Conservation (phyloP, 345 rosid species). For the Aethionema arabicum region DNA sequence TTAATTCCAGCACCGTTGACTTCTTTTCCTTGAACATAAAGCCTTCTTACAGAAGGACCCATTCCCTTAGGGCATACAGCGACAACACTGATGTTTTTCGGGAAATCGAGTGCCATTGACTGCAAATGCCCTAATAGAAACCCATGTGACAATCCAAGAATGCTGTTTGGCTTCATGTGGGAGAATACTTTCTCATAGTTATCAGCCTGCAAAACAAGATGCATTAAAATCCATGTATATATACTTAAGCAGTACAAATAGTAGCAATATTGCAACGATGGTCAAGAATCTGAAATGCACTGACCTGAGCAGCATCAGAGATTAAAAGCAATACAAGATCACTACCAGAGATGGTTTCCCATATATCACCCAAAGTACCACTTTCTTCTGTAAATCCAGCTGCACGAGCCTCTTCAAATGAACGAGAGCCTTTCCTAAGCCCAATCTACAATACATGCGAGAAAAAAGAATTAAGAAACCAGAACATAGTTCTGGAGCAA, state of each 20-base stretch:
- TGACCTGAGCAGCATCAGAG: conserved; percentile 94
- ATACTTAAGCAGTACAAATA: neutral
- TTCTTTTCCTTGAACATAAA: conserved; percentile 88
- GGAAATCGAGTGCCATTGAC: conserved; percentile 71
- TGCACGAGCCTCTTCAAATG: conserved; percentile 87
- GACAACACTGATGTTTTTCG: conserved; percentile 73
- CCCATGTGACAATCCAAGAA: conserved; percentile 94
- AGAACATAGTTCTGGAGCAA: conserved; percentile 11
- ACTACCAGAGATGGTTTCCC: conserved; percentile 84
- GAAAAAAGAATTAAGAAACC: neutral
- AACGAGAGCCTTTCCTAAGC: conserved; percentile 80
- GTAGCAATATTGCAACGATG: neutral
- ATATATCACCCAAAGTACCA: conserved; percentile 87
- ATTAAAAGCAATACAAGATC: conserved; percentile 86
- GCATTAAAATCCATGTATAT: neutral
- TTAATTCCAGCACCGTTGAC: conserved; percentile 94
- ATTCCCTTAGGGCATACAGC: conserved; percentile 89
- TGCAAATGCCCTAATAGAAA: conserved; percentile 88
- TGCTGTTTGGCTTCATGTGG: conserved; percentile 91
- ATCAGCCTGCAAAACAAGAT: conserved; percentile 61
- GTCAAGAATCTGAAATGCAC: conserved; percentile 3
- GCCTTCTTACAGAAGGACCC: conserved; percentile 93
- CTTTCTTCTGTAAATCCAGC: conserved; percentile 83
- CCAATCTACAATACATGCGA: conserved; percentile 52
- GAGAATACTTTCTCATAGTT: conserved; percentile 77